These are phyloP conservation scores for Papilionanthe hybrid DNA, from an alignment of 116 monocot species.

Conservation along the genomic window DNA sequence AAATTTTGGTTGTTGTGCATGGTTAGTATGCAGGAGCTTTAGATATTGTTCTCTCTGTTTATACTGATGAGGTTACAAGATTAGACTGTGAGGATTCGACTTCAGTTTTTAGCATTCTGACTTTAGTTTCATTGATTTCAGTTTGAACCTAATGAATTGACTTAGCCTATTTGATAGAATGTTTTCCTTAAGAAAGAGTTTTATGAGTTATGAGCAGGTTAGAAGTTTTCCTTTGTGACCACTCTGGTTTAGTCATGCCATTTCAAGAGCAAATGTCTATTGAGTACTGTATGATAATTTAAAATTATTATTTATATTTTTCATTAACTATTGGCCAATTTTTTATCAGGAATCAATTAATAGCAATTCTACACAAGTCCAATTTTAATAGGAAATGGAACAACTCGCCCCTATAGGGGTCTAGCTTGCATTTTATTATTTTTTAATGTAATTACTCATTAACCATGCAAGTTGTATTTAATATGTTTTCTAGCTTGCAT, in stretches of 20 bases:
- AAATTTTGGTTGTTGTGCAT: no score
- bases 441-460: no score
- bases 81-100: neutral
- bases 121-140: neutral
- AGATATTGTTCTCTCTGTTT: neutral
- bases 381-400: neutral
- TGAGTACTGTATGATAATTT: neutral
- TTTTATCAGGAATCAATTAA: no score
- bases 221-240: neutral
- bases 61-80: neutral
- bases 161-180: no score
- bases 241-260: neutral
- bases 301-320: neutral
- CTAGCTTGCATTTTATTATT: no score
- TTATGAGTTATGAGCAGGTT: no score
- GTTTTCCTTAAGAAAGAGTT: neutral
- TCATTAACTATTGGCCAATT: no score
- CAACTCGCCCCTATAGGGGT: no score
- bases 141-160: neutral
- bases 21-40: neutral
- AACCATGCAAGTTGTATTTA: no score
- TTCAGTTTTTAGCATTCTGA: neutral
- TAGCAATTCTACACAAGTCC: neutral
- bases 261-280: neutral
- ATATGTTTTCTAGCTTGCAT: no score